These are phyloP conservation scores for Leccinellum rugosiceps DNA, from an alignment of 768 basidiomycete genomes.

Conservation along the genomic window DNA sequence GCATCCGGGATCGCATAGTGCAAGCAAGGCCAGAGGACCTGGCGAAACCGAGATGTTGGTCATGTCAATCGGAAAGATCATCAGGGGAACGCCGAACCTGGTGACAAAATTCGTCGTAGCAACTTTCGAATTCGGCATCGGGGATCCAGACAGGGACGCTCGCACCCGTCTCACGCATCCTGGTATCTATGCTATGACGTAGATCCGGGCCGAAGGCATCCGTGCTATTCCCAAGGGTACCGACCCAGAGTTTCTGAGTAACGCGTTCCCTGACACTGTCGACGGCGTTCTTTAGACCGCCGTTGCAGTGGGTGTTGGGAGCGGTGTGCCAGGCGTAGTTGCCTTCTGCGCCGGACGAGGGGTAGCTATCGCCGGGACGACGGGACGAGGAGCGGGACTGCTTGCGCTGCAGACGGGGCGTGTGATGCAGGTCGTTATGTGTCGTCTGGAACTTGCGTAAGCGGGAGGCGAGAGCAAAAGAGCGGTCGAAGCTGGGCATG, in stretches of 20 bases:
- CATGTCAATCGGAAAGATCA: slow-evolving; percentile 10
- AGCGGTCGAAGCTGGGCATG: slow-evolving; percentile 21
- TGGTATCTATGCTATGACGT: slow-evolving; percentile 51
- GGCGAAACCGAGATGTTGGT: slow-evolving; percentile 10
- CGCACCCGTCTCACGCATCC: slow-evolving; percentile 40
- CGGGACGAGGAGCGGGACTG: slow-evolving; percentile 52
- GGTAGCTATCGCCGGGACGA: slow-evolving; percentile 32
- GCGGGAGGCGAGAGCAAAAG: slow-evolving; percentile 22
- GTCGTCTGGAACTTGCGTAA: slow-evolving; percentile 50
- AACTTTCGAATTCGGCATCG: slow-evolving; percentile 71
- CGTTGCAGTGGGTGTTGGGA: slow-evolving; percentile 75
- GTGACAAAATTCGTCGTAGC: slow-evolving; percentile 87
- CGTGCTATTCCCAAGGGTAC: slow-evolving; percentile 70
- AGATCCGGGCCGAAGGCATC: slow-evolving; percentile 59
- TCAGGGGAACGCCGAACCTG: slow-evolving; percentile 44
- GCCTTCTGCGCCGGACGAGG: slow-evolving; percentile 28
- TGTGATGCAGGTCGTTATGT: slow-evolving; percentile 38
- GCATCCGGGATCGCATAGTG: slow-evolving; percentile 88
- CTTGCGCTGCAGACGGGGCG: slow-evolving; percentile 47
- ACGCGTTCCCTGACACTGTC: slow-evolving; percentile 58
- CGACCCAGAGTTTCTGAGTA: slow-evolving; percentile 58
- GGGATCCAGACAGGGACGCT: slow-evolving; percentile 75
- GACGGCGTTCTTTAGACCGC: slow-evolving; percentile 80
- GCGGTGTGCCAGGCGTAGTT: slow-evolving; percentile 44
- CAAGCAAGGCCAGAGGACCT: slow-evolving; percentile 82